Evolutionary conservation across 306 rosid species (phyloP).

Genomic region (Quercus cerris): DNA sequence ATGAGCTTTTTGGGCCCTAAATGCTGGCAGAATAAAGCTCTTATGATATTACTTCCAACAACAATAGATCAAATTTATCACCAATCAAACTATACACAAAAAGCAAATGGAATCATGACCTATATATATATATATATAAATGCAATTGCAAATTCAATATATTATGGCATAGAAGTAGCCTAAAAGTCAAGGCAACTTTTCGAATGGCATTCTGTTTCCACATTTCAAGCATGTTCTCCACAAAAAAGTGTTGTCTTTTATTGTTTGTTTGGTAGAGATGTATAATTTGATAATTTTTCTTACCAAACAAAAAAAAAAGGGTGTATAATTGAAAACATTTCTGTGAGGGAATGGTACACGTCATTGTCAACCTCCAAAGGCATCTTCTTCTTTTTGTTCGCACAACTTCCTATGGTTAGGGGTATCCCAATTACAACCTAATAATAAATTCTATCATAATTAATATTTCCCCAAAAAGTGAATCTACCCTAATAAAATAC

Average conservation of each 20-base stretch:
- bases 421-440: background rate
- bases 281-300: too few relatives aligned
- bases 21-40: conserved; percentile 43
- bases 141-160: conserved; percentile 13
- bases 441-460: background rate
- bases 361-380: background rate
- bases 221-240: conserved; percentile 29
- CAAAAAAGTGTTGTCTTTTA: conserved; percentile 9
- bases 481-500: background rate
- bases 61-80: conserved; percentile 34
- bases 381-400: conserved; percentile 1
- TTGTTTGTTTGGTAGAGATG: conserved; percentile 4
- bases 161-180: conserved; percentile 12
- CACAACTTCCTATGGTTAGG: background rate
- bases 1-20: conserved; percentile 33
- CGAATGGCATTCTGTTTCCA: conserved; percentile 24
- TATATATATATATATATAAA: background rate
- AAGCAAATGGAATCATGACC: conserved; percentile 38
- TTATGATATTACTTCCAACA: conserved; percentile 34
- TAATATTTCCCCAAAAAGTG: background rate
- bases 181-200: conserved; percentile 36
- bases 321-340: conserved; percentile 6
- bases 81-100: conserved; percentile 26
- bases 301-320: too few relatives aligned
- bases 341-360: background rate